Base-by-base conservation (phyloP, 1,284 basidiomycete species). In the Ceratobasidium sp. region DNA sequence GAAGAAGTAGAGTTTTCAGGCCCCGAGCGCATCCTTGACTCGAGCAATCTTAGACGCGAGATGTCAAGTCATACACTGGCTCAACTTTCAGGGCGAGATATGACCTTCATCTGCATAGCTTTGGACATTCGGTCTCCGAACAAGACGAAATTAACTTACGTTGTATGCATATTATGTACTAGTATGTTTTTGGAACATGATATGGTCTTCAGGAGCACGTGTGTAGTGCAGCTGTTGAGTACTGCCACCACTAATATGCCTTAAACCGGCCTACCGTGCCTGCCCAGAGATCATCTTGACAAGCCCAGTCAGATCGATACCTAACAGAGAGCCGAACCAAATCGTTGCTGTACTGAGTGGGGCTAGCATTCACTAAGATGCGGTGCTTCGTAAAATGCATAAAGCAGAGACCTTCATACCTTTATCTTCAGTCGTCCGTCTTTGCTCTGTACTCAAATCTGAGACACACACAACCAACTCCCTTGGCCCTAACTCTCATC, bases 1-100 rank as follows among this genome's bases (percentile, higher is more conserved):
- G 52, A 47, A 69, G 21, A 3, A 69, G 47, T 23, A 54, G 63
- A 41, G 50, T 69, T 18, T 69, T 69, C 32, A 52, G 66, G 14
- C 66, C 50, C 21, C 66, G 66, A 7, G 66, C 54, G n/a, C 66
- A 69, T 38, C 66, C 66, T 46, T 69, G 30, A 69, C 41, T 32
- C 2, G 28, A 23, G 11, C 35, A 5, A 32, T 13, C 55, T 35
- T 43, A 21, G 55, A 13, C 55, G 7, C 30, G 18, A 14, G 46
- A 49, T 14, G 7, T 49, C 46, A 18, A 23, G n/a, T 7, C 55
- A 11, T 11, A 38, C 11, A 38, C 21, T n/a, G 38, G 7, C 28
- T 21, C 1, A 32, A 32, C 28, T 14, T n/a, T 32, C 32, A 30
- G 26, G 18, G 16, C 30, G n/a, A 32, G 6, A n/a, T 55, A 6